Conservation (phyloP, 2,329 filamentous ascomycete species). For the Arthroderma uncinatum region DNA sequence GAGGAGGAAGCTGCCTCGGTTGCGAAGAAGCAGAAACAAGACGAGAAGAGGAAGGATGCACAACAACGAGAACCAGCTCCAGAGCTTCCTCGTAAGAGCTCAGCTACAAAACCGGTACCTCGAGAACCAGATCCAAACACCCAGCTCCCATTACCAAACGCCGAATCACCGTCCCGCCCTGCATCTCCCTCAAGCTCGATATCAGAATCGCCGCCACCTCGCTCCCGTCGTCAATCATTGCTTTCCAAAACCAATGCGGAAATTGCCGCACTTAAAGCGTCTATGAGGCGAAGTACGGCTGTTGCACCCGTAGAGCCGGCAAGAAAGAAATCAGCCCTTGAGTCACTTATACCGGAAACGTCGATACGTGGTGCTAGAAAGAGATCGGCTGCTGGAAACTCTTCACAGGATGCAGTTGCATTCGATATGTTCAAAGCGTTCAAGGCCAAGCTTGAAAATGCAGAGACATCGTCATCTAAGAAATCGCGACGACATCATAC, state of each 20-base stretch:
- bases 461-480: slow-evolving; percentile 15
- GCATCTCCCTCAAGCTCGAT: slow-evolving; percentile 20
- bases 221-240: slow-evolving; percentile 25
- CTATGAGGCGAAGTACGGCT: slow-evolving; percentile 35
- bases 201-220: slow-evolving; percentile 20
- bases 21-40: slow-evolving; percentile 13
- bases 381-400: slow-evolving; percentile 26
- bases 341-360: slow-evolving; percentile 39
- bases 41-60: slow-evolving; percentile 3
- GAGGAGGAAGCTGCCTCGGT: slow-evolving; percentile 14
- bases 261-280: slow-evolving; percentile 37
- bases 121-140: slow-evolving; percentile 31
- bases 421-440: slow-evolving; percentile 68
- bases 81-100: slow-evolving; percentile 10
- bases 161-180: slow-evolving; percentile 32
- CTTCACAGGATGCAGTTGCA: slow-evolving; percentile 47
- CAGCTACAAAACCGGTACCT: slow-evolving; percentile 26
- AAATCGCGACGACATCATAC: slow-evolving; percentile 9
- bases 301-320: slow-evolving; percentile 22
- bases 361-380: slow-evolving; percentile 38
- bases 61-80: slow-evolving; percentile 6
- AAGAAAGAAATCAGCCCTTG: slow-evolving; percentile 37
- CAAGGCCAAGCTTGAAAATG: slow-evolving; percentile 57
- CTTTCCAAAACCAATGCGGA: slow-evolving; percentile 36
- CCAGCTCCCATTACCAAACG: slow-evolving; percentile 36